A percentile compares a stretch with the other conserved stretches of the same genome.
Evolutionary conservation across 176 grass and related monocot species (phyloP).

Genomic region (Phoenix roebelenii): DNA sequence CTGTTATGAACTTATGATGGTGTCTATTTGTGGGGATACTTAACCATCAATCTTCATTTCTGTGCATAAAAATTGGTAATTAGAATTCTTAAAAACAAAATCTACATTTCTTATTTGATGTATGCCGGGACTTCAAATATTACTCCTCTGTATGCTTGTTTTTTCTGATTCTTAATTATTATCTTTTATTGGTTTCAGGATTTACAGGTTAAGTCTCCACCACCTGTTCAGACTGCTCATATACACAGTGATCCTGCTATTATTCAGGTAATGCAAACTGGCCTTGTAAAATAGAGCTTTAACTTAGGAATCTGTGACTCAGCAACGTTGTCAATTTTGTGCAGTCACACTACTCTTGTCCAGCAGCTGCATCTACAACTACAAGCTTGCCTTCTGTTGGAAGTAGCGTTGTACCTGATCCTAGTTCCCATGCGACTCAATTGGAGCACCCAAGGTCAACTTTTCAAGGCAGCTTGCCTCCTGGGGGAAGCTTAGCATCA

Average conservation of each 20-base stretch:
- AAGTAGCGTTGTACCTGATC: slow-evolving; percentile 34
- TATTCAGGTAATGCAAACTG: slow-evolving; percentile 45
- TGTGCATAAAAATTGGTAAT: no score
- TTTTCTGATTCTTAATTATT: slow-evolving; percentile 4
- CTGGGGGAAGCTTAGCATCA: slow-evolving; percentile 28
- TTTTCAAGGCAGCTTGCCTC: slow-evolving; percentile 49
- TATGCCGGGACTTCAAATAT: background rate
- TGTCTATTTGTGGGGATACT: no score
- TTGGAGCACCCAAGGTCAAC: slow-evolving; percentile 52
- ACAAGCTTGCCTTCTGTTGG: slow-evolving; percentile 54
- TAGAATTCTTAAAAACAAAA: no score
- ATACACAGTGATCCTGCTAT: slow-evolving; percentile 83
- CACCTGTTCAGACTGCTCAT: slow-evolving; percentile 41
- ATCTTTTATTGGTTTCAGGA: slow-evolving; percentile 34
- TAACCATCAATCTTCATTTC: no score
- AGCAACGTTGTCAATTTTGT: slow-evolving; percentile 2
- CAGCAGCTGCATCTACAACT: slow-evolving; percentile 24
- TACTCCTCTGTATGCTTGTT: background rate
- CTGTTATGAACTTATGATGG: no score
- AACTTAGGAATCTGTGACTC: no score
- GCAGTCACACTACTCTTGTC: slow-evolving; percentile 62
- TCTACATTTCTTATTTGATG: no score
- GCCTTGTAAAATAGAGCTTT: slow-evolving; percentile 1
- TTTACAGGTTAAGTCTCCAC: slow-evolving; percentile 85
- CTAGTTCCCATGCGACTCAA: slow-evolving; percentile 39